phyloP scores from a whole-genome alignment of 257 asterid genomes.

The Gentiana dahurica region DNA sequence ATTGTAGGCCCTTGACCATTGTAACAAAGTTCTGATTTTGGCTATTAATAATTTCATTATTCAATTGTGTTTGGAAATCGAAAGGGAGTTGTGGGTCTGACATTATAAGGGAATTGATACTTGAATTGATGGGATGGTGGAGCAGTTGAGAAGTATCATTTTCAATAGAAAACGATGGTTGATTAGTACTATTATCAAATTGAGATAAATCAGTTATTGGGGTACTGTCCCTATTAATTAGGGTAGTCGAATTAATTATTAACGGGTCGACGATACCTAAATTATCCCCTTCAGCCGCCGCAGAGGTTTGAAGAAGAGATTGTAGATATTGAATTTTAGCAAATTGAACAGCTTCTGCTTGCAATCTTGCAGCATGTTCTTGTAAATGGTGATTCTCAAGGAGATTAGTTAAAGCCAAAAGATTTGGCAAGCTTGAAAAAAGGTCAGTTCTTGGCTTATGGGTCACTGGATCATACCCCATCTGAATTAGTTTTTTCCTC shows the following conservation, averaged over 20 bases:
- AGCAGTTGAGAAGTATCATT: constrained; percentile 24
- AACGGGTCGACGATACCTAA: constrained; percentile 5
- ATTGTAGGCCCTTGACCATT: constrained; percentile 3
- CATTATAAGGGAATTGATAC: constrained; percentile 7
- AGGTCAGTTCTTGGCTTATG: constrained; percentile 73
- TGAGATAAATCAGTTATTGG: constrained; percentile 11
- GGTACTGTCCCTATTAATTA: constrained; percentile 2
- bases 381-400: constrained; percentile 52
- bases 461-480: constrained; percentile 93
- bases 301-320: constrained; percentile 29
- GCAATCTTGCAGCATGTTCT: constrained; percentile 41
- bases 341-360: constrained; percentile 28
- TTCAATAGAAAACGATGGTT: constrained; percentile 26
- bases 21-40: not conserved
- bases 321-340: constrained; percentile 47
- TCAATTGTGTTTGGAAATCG: constrained; percentile 18
- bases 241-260: not conserved
- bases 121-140: constrained; percentile 20
- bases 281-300: constrained; percentile 5
- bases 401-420: constrained; percentile 65
- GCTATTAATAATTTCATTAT: not conserved
- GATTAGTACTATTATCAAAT: constrained; percentile 12
- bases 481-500: constrained; percentile 71
- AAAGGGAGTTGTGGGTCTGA: constrained; percentile 49
- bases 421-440: constrained; percentile 57